Base-by-base conservation (phyloP, 257 asterid genomes). In the Paulownia fortunei region DNA sequence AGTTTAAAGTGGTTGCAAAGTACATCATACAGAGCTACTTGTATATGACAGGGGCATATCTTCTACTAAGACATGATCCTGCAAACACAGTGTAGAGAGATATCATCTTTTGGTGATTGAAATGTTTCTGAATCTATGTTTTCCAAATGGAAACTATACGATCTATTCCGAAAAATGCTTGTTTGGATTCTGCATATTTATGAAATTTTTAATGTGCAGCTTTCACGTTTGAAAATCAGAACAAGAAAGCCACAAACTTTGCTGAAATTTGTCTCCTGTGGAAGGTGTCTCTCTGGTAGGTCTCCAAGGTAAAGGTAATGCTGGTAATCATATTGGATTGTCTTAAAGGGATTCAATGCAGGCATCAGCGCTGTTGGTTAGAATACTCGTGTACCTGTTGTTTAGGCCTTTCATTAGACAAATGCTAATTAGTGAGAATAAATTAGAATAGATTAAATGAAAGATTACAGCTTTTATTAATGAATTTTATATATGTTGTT, bases 221-320 rank as follows among this genome's bases (percentile, higher is more conserved):
- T 88, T 76, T 87, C 92, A 10, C 94, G 91, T 11, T 81, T 89
- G 91, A 91, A 81, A 78, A 76, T 89, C n/a, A 82, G 92, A 80
- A 49, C 91, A 23, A 91, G 94, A 88, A 91, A 81, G 82, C 86
- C 94, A 15, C 90, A 72, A 18, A 63, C 88, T 44, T 74, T 91
- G 85, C 87, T 94, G 87, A 89, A 81, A 84, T 88, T 76, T 13
- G 88, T 94, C 61, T 85, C 92, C 5, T 94, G 98, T 10, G 97
- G 98, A 77, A 87, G 82, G 87, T 94, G 97, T 68, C 87, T 89
- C 78, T 79, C 97, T 13, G 15, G 86, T 72, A 89, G 88, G 81
- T 91, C 96, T 83, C 87, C 96, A 9, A 84, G 83, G 81, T 37
- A 16, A 83, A 89, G 89, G 82, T 84, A 84, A 73, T 30, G 41